Percentiles rank a stretch among this genome's conserved stretches.
phyloP scores from a whole-genome alignment of 495 filamentous ascomycete species.

The Penicillium canariense region DNA sequence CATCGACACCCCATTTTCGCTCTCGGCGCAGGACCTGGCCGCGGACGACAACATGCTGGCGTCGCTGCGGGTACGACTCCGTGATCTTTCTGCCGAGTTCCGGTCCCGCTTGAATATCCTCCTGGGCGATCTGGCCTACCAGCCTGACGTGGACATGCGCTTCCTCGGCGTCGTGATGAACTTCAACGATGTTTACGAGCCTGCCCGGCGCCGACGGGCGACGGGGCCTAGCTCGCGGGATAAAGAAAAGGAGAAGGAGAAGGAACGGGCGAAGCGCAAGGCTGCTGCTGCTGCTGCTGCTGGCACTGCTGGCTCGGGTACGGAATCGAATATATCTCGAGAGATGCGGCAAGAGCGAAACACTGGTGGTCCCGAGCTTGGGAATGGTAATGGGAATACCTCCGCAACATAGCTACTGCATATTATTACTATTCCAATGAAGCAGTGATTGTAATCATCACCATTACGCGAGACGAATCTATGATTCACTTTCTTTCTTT shows the following conservation, averaged over 20 bases:
- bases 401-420: background rate
- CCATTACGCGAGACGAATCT: conserved; percentile 21
- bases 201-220: conserved; percentile 56
- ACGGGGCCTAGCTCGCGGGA: conserved; percentile 30
- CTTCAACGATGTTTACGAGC: conserved; percentile 95
- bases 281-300: conserved; percentile 12
- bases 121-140: conserved; percentile 85
- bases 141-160: conserved; percentile 92
- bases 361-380: conserved; percentile 4
- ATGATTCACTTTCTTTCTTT: background rate
- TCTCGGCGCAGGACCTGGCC: conserved; percentile 31
- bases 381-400: background rate
- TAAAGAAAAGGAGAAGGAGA: conserved; percentile 33
- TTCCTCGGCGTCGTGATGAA: conserved; percentile 97
- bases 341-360: conserved; percentile 18
- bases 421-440: background rate
- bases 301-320: conserved; percentile 15
- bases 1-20: conserved; percentile 32
- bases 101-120: conserved; percentile 70
- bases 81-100: conserved; percentile 71
- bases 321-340: conserved; percentile 12
- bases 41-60: conserved; percentile 69
- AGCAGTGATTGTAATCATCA: background rate
- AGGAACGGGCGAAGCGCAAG: conserved; percentile 29
- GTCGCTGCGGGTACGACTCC: conserved; percentile 68